Percentiles rank a stretch among this genome's conserved stretches.
Conservation (phyloP, 352 stramenopile genomes). For the Achlya hypogyna region DNA sequence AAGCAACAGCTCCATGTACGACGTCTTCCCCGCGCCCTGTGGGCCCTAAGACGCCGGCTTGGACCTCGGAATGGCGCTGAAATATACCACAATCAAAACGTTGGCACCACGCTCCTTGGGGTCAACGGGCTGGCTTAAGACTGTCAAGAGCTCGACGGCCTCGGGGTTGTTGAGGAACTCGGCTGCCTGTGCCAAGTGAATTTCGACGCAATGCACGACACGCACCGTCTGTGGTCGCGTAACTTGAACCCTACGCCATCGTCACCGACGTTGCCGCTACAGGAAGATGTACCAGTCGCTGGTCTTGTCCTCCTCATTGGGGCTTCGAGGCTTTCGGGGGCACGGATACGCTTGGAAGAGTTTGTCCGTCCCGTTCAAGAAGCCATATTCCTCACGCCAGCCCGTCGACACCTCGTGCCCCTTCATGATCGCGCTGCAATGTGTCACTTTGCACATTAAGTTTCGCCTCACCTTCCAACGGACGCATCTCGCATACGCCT, state of each 20-base stretch:
- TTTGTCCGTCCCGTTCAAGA: slow-evolving; percentile 44
- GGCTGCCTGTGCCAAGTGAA: slow-evolving; percentile 13
- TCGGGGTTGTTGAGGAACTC: slow-evolving; percentile 40
- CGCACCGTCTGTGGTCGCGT: slow-evolving; percentile 28
- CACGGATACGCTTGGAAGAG: slow-evolving; percentile 35
- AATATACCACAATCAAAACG: slow-evolving; percentile 52
- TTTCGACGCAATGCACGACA: neutral
- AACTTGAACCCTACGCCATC: neutral
- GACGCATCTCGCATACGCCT: too few relatives aligned
- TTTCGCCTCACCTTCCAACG: too few relatives aligned
- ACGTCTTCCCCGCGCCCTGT: slow-evolving; percentile 33
- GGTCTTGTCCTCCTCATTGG: slow-evolving; percentile 25
- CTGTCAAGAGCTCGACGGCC: slow-evolving; percentile 26
- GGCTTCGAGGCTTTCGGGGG: slow-evolving; percentile 37
- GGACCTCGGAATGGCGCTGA: neutral
- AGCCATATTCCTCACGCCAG: slow-evolving; percentile 52
- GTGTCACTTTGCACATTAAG: neutral
- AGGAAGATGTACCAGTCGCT: slow-evolving; percentile 26
- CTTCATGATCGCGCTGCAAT: neutral
- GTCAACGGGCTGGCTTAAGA: slow-evolving; percentile 15
- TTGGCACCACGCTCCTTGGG: slow-evolving; percentile 29
- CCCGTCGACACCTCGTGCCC: neutral
- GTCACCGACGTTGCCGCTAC: neutral
- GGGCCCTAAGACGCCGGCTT: neutral
- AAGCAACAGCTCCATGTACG: slow-evolving; percentile 38